Evolutionary conservation across 2,329 filamentous ascomycete species (phyloP).

Genomic region (Hypoxylon sp.): DNA sequence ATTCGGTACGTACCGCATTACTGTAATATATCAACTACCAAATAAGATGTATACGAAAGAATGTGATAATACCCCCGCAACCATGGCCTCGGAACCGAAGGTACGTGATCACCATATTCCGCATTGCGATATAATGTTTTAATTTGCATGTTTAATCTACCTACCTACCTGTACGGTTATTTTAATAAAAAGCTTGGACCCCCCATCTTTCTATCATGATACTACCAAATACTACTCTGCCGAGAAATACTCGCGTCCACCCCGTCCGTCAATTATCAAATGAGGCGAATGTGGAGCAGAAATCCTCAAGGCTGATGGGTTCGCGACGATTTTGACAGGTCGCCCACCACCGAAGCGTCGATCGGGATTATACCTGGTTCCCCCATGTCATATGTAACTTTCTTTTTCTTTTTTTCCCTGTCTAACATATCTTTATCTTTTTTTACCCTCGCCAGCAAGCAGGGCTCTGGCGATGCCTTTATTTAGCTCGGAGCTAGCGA

Average conservation of each 20-base stretch:
- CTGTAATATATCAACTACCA: constrained; percentile 35
- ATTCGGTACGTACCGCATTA: constrained; percentile 32
- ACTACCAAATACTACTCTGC: constrained; percentile 23
- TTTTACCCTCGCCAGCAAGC: constrained; percentile 4
- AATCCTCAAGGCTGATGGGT: constrained; percentile 32
- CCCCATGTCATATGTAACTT: neutral
- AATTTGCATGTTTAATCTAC: neutral
- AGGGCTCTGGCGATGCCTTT: constrained; percentile 6
- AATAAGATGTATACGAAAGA: constrained; percentile 39
- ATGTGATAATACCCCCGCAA: constrained; percentile 41
- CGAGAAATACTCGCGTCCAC: constrained; percentile 10
- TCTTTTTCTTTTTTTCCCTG: neutral
- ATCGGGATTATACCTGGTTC: constrained; percentile 25
- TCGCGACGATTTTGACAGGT: constrained; percentile 39
- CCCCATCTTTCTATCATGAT: too few relatives aligned
- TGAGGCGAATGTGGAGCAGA: constrained; percentile 37
- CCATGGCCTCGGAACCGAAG: constrained; percentile 41
- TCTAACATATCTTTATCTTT: neutral
- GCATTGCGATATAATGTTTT: constrained; percentile 28
- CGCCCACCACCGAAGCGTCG: constrained; percentile 21
- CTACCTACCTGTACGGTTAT: too few relatives aligned
- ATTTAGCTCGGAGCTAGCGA: constrained; percentile 18
- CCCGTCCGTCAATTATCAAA: constrained; percentile 37
- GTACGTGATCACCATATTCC: constrained; percentile 37
- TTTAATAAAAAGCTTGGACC: constrained; percentile 36